These are phyloP conservation scores for Chlorencoelia australis DNA, from an alignment of 2,329 filamentous ascomycete species.

Conservation along the genomic window DNA sequence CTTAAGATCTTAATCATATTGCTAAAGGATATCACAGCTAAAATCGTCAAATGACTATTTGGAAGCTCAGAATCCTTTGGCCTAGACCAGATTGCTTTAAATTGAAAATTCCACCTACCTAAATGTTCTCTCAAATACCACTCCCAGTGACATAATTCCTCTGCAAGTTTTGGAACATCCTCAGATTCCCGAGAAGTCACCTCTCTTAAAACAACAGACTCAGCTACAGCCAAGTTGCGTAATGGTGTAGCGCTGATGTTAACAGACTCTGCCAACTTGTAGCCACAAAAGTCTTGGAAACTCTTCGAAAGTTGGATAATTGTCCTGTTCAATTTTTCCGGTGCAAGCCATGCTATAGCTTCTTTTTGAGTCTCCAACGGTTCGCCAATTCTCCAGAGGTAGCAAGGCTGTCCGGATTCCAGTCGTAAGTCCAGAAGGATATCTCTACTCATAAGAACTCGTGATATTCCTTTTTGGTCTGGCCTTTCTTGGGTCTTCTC, in stretches of 20 bases:
- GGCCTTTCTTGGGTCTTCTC: constrained; percentile 20
- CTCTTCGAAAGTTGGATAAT: constrained; percentile 64
- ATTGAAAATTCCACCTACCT: no score
- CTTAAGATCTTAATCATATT: no score
- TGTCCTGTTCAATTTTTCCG: constrained; percentile 54
- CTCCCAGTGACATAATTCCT: constrained; percentile 36
- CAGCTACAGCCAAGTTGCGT: constrained; percentile 43
- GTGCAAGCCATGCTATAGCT: constrained; percentile 53
- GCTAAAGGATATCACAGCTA: no score
- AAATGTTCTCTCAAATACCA: constrained; percentile 36
- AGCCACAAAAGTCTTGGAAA: constrained; percentile 60
- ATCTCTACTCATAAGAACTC: constrained; percentile 24
- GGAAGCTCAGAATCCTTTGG: no score
- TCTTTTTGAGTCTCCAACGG: constrained; percentile 15
- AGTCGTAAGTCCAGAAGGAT: constrained; percentile 45
- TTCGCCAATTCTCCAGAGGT: constrained; percentile 33
- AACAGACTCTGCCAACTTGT: constrained; percentile 63
- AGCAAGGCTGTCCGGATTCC: constrained; percentile 47
- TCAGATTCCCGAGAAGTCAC: constrained; percentile 33
- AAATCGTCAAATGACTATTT: no score
- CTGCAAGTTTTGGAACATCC: constrained; percentile 22
- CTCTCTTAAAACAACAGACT: constrained; percentile 51
- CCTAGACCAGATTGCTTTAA: no score
- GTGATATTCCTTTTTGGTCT: constrained; percentile 26
- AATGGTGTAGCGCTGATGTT: constrained; percentile 44